These are phyloP conservation scores for Thymus quinquecostatus DNA, from an alignment of 257 asterid genomes.

Conservation along the genomic window DNA sequence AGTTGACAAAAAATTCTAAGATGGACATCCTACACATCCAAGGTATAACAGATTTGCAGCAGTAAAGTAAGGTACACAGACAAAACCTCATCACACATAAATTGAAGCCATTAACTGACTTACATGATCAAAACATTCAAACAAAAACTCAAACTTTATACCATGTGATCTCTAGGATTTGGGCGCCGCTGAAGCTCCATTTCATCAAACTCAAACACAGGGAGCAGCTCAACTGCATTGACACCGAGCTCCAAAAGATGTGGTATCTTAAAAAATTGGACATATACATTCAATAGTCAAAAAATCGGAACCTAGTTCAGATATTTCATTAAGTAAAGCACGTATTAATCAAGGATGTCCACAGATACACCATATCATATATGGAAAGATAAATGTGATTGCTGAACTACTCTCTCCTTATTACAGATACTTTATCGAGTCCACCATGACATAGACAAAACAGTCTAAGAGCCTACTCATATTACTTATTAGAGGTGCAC, in stretches of 20 bases:
- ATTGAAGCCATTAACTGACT: slow-evolving; percentile 11
- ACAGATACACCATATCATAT: slow-evolving; percentile 5
- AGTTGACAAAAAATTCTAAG: slow-evolving; percentile 11
- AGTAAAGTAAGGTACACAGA: slow-evolving; percentile 22
- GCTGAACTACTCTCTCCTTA: background rate
- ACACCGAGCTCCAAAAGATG: slow-evolving; percentile 96
- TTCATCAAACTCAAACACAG: slow-evolving; percentile 96
- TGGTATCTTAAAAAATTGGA: slow-evolving; percentile 69
- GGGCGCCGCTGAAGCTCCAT: slow-evolving; percentile 87
- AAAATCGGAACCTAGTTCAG: slow-evolving; percentile 21
- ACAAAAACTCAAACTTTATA: slow-evolving; percentile 27
- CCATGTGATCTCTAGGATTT: slow-evolving; percentile 98
- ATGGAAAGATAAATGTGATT: background rate
- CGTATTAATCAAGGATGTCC: slow-evolving; percentile 15
- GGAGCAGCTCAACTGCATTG: slow-evolving; percentile 89
- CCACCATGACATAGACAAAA: slow-evolving; percentile 10
- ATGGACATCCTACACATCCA: slow-evolving; percentile 15
- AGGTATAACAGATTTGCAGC: slow-evolving; percentile 15
- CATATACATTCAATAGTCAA: slow-evolving; percentile 28
- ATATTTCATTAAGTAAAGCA: slow-evolving; percentile 5
- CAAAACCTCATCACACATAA: slow-evolving; percentile 24
- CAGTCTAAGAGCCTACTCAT: background rate
- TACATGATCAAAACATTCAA: slow-evolving; percentile 10
- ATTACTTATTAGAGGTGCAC: background rate
- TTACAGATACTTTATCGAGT: background rate